These are phyloP conservation scores for Saturnispora mendoncae DNA, from an alignment of 805 yeast genomes.

Conservation along the genomic window DNA sequence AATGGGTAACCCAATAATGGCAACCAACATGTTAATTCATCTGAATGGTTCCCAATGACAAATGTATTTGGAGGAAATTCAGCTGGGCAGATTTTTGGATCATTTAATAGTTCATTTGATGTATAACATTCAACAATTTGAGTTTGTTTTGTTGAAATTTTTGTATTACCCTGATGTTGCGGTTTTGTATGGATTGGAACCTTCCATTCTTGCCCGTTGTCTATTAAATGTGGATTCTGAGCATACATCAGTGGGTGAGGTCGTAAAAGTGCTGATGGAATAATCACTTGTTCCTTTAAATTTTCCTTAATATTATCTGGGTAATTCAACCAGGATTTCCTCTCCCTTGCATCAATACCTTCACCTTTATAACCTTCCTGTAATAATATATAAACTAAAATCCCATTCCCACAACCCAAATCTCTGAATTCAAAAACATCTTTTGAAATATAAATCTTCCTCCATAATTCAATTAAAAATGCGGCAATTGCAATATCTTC, in stretches of 20 bases:
- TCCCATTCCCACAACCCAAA: constrained; percentile 92
- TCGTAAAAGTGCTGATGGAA: constrained; percentile 66
- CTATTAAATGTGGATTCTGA: constrained; percentile 44
- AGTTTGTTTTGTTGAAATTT: constrained; percentile 19
- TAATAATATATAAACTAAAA: constrained; percentile 63
- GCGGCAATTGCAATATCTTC: constrained; percentile 96
- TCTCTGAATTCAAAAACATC: constrained; percentile 65
- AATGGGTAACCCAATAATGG: constrained; percentile 83
- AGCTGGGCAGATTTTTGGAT: constrained; percentile 50
- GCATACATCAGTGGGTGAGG: constrained; percentile 57
- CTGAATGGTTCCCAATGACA: constrained; percentile 89
- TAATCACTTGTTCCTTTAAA: constrained; percentile 66
- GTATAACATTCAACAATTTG: constrained; percentile 49
- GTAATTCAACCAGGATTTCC: constrained; percentile 80
- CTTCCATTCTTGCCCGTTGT: constrained; percentile 55
- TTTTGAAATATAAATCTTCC: constrained; percentile 33
- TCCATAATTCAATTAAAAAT: constrained; percentile 83
- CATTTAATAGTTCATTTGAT: constrained; percentile 41
- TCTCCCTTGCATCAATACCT: constrained; percentile 83
- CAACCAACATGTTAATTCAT: constrained; percentile 92
- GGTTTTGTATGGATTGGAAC: constrained; percentile 33
- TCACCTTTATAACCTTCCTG: constrained; percentile 75
- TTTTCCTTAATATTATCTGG: constrained; percentile 52
- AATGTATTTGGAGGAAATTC: constrained; percentile 67
- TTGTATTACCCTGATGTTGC: constrained; percentile 19